phyloP scores from a whole-genome alignment of 139 green algal genomes.

The Zygnema circumcarinatum region DNA sequence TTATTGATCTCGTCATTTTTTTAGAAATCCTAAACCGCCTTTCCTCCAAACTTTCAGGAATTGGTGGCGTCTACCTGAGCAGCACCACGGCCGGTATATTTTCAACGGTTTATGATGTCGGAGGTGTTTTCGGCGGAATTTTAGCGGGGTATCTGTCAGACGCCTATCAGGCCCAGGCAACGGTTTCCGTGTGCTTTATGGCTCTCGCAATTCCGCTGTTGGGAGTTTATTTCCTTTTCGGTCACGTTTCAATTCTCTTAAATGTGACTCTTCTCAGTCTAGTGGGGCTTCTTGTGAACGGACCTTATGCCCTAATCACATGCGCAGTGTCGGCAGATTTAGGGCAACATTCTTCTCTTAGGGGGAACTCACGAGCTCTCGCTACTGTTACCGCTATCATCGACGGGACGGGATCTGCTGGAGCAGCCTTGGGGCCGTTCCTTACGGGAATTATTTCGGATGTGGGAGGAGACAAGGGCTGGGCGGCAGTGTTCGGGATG shows the following conservation, averaged over 20 bases:
- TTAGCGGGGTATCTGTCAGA: slow-evolving; percentile 89
- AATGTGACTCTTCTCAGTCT: slow-evolving; percentile 89
- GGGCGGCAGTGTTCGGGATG: slow-evolving; percentile 50
- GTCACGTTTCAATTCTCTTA: slow-evolving; percentile 61
- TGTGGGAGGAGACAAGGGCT: slow-evolving; percentile 57
- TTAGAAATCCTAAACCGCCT: neutral
- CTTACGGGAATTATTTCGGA: slow-evolving; percentile 85
- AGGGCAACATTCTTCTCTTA: slow-evolving; percentile 85
- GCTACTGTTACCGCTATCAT: slow-evolving; percentile 97
- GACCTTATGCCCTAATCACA: slow-evolving; percentile 96
- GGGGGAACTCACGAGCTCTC: slow-evolving; percentile 85
- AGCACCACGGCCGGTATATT: slow-evolving; percentile 77
- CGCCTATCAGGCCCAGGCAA: slow-evolving; percentile 70
- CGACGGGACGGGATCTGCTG: slow-evolving; percentile 92
- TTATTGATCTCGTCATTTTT: too few species aligned
- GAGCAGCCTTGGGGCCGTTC: slow-evolving; percentile 88
- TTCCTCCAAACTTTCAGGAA: slow-evolving; percentile 46
- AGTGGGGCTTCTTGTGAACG: slow-evolving; percentile 93
- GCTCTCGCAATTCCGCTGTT: slow-evolving; percentile 81
- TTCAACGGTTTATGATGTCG: slow-evolving; percentile 92
- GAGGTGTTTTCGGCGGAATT: slow-evolving; percentile 86
- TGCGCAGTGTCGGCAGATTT: slow-evolving; percentile 94
- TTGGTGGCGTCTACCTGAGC: slow-evolving; percentile 54
- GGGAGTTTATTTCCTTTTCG: slow-evolving; percentile 80
- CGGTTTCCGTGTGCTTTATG: slow-evolving; percentile 81